A percentile compares a stretch with the other conserved stretches of the same genome.
These are phyloP conservation scores for Gracilariopsis chorda DNA, from an alignment of 23 red algal genomes.

Conservation along the genomic window DNA sequence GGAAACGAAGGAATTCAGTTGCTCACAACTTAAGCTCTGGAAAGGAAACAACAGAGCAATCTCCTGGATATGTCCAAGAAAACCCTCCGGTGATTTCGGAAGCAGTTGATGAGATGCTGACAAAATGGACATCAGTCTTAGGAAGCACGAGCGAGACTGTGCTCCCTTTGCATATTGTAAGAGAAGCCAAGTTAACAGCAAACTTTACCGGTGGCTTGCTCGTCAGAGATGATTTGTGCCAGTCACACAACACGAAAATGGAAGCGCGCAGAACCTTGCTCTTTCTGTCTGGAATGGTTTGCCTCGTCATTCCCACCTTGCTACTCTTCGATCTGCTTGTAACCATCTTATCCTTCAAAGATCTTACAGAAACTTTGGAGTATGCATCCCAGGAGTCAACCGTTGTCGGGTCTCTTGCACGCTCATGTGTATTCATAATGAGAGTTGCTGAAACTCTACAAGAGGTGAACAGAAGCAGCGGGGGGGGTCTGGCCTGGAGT, in stretches of 20 bases:
- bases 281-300: background rate
- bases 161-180: background rate
- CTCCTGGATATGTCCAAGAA: no score
- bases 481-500: background rate
- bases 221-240: constrained; percentile 14
- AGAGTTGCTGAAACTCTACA: background rate
- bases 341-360: background rate
- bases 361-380: background rate
- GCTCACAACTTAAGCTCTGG: no score
- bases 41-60: no score
- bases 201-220: background rate
- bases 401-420: background rate
- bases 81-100: background rate
- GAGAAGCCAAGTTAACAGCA: background rate
- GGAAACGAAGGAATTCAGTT: no score
- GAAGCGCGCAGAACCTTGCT: background rate
- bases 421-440: background rate
- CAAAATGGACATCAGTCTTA: background rate
- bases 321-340: constrained; percentile 10
- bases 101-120: background rate
- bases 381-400: constrained; percentile 27
- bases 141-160: background rate
- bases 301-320: constrained; percentile 17
- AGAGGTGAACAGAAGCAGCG: background rate
- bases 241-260: constrained; percentile 25